Base-by-base conservation (phyloP, 345 rosid genomes). In the Lepidium aucheri region DNA sequence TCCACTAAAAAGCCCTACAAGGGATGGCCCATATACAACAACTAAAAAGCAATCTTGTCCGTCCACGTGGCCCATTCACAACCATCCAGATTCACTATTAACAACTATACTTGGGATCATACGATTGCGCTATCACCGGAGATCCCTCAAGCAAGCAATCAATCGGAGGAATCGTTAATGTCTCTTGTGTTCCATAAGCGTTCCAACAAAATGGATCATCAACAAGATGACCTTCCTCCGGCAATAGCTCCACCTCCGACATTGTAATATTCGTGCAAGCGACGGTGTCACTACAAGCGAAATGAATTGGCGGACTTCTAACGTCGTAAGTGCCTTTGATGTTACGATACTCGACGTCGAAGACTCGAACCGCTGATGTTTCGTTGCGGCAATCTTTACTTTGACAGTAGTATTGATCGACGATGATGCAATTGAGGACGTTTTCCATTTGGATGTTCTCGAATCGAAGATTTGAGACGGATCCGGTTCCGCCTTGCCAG, bases 181-280 rank as follows among this genome's bases (percentile, higher is more conserved):
- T 90, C 75, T 88, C 97, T 60, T 94, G 84, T 28, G 57, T 78
- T 38, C 99, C 99, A 36, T 86, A 94, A 32, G 99, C 96, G 41
- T 94, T 94, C 99, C 99, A 94, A 33, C 99, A 94, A 69, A 90
- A 94, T 0, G 99, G 99, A 54, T 94, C 97, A 9, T 90, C 99
- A 0, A 90, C n/a, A n/a, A 94, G 63, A 60, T 85, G 75, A 0
- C 99, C 99, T 78, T 88, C 97, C 2, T 86, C 70, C 0, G 99
- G 99, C 1, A 94, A 80, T 12, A 94, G 91, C 81, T 94, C 96
- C 0, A 90, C 97, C 53, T 94, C 96, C 1, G 97, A 83, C 79
- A 94, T 79, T 6, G 87, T 82, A n/a, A 94, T 94, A 40, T 90
- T 82, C 10, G 99, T 94, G 77, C 99, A 94, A 12, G 99, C 78